A percentile compares a stretch with the other conserved stretches of the same genome.
Conservation (phyloP, 805 yeast genomes). For the Suhomyces faveliae region DNA sequence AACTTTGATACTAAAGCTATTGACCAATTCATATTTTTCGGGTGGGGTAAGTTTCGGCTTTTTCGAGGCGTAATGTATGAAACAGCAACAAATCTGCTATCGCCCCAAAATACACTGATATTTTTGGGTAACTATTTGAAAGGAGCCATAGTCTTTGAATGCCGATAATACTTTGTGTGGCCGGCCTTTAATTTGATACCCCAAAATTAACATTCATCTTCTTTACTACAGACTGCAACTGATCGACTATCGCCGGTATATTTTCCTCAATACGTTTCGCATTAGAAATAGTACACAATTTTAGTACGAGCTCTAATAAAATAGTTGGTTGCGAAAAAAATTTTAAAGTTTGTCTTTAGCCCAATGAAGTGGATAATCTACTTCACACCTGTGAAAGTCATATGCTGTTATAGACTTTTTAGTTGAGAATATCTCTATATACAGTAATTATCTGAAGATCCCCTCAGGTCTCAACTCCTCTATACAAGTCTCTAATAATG, state of each 20-base stretch:
- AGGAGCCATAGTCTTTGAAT: not conserved
- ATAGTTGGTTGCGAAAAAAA: too few species aligned
- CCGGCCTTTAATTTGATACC: not conserved
- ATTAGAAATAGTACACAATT: too few species aligned
- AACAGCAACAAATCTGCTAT: not conserved
- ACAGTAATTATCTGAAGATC: not conserved
- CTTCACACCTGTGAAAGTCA: too few species aligned
- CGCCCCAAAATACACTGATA: not conserved
- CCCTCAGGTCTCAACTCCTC: slow-evolving; percentile 36
- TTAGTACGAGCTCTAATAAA: too few species aligned
- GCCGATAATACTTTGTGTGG: not conserved
- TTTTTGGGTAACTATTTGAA: not conserved
- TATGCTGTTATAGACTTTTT: not conserved
- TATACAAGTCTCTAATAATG: slow-evolving; percentile 55
- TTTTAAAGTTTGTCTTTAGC: too few species aligned
- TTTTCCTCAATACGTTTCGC: too few species aligned
- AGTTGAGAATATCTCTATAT: not conserved
- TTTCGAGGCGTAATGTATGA: not conserved
- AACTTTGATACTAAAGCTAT: not conserved
- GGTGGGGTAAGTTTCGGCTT: not conserved
- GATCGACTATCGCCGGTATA: too few species aligned
- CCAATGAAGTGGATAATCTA: too few species aligned
- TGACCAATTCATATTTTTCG: not conserved
- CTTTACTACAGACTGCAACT: too few species aligned
- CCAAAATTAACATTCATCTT: not conserved